Conservation (phyloP, 2,329 filamentous ascomycete species). For the Fusarium buxicola region DNA sequence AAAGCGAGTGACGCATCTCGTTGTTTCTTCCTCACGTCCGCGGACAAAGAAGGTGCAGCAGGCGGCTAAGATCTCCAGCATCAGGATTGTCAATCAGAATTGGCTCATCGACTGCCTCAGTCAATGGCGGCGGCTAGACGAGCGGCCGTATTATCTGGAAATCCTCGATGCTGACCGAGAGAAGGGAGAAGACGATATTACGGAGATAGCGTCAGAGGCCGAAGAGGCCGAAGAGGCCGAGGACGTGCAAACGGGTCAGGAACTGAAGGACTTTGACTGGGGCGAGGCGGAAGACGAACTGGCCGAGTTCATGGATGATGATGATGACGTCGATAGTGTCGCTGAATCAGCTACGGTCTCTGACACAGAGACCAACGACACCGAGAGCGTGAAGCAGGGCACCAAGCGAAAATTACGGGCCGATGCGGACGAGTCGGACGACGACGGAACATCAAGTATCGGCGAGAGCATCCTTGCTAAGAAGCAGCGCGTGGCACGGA, state of each 20-base stretch:
- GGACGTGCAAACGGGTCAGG: constrained; percentile 53
- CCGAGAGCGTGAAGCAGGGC: constrained; percentile 45
- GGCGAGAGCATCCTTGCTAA: constrained; percentile 60
- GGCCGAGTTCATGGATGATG: constrained; percentile 75
- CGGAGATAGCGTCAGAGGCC: constrained; percentile 48
- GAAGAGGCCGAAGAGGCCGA: constrained; percentile 47
- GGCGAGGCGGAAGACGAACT: constrained; percentile 77
- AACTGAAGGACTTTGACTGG: constrained; percentile 70
- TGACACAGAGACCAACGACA: constrained; percentile 47
- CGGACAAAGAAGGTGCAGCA: constrained; percentile 92
- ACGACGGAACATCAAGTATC: constrained; percentile 45
- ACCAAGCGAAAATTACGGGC: constrained; percentile 50
- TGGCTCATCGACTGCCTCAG: constrained; percentile 90
- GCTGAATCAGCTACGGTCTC: constrained; percentile 40
- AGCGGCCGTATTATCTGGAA: constrained; percentile 81
- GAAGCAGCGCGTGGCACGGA: constrained; percentile 62
- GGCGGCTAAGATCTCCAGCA: constrained; percentile 80
- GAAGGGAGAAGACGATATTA: constrained; percentile 48
- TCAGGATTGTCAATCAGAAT: constrained; percentile 91
- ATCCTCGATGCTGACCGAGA: constrained; percentile 75
- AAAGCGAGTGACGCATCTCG: constrained; percentile 77
- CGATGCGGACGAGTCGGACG: constrained; percentile 50
- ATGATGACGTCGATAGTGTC: constrained; percentile 55
- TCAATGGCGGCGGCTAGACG: constrained; percentile 84
- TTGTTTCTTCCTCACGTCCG: constrained; percentile 76